Evolutionary conservation across 108 stramenopile genomes (phyloP), one percentile per base, ranked within the genome.

Genomic region (Aurantiochytrium sp.): DNA sequence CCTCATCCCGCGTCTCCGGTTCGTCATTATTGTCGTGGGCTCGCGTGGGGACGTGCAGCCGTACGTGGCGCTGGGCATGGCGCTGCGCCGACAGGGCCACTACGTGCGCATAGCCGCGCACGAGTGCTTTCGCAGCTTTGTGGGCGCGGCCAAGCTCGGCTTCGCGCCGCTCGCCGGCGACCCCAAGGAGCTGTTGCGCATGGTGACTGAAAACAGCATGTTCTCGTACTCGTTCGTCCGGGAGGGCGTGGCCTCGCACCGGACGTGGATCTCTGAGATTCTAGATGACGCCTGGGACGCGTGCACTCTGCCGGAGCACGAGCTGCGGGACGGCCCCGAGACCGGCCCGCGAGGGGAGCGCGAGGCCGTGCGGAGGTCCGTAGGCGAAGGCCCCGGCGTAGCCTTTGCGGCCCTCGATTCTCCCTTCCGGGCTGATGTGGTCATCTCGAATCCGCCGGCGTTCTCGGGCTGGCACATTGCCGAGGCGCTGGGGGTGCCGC

Each of bases 31-130:
- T 10, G 22, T 86, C 12, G 59, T 88, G 27, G 88, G 88, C 19
- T 87, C 88, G 4, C 69, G 88, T 3, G 88, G 88, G 21, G 88
- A 88, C 34, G 88, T 88, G 10, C 73, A 88, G 52, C 88, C 88
- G 12, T 88, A 45, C 55, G 54, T 88, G 4, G 54, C 86, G 1
- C 81, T 88, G 0, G 88, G 86, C 30, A 55, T 52, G 55, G 31
- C 85, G 1, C 55, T 88, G 24, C 50, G 19, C 8, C 86, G 86
- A 4, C 88, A 27, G 30, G 88, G 88, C 4, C 88, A 88, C 55
- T 27, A 86, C 30, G 39, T 88, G 32, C 15, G 30, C 8, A 86
- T 88, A 21, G 32, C 27, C 32, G 87, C 86, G 10, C 54, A 37
- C 42, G 85, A 86, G n/a, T 39, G 86, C 30, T 86, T 86, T 24